Percentiles rank a stretch among this genome's conserved stretches.
These are phyloP conservation scores for Nannizziopsis arthrosporioides DNA, from an alignment of 2,329 filamentous ascomycete genomes.

Conservation along the genomic window DNA sequence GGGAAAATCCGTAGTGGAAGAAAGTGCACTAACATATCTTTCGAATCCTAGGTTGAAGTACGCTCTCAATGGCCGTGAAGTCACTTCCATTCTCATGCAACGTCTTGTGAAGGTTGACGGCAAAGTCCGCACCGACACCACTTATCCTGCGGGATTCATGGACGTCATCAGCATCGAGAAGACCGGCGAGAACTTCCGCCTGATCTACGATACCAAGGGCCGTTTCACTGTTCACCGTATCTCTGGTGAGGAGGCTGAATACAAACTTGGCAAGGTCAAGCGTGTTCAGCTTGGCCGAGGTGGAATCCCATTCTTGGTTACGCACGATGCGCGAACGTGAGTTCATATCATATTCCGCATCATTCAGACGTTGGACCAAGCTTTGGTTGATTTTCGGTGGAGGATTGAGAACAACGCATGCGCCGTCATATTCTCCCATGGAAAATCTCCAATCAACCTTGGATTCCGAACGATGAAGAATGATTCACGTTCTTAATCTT, in stretches of 20 bases:
- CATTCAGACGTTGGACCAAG: constrained; percentile 99
- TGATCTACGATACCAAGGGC: constrained; percentile 99
- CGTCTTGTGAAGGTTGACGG: constrained; percentile 98
- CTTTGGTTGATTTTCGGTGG: constrained; percentile 58
- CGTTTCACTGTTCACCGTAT: constrained; percentile 99
- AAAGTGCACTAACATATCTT: constrained; percentile 1
- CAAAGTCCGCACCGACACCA: constrained; percentile 98
- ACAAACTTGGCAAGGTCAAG: constrained; percentile 99
- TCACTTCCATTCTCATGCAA: constrained; percentile 97
- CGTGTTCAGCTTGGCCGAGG: constrained; percentile 97
- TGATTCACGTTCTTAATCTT: constrained; percentile 2
- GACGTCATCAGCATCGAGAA: constrained; percentile 99
- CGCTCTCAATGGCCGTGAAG: constrained; percentile 96
- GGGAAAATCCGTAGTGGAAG: not conserved
- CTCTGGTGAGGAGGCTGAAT: constrained; percentile 95
- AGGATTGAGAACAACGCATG: constrained; percentile 2
- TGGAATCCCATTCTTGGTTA: constrained; percentile 99
- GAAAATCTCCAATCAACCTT: constrained; percentile 18
- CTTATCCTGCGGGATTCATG: constrained; percentile 98
- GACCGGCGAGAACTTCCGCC: constrained; percentile 99
- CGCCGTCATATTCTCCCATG: constrained; percentile 17
- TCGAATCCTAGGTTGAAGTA: constrained; percentile 82
- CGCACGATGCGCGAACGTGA: constrained; percentile 99
- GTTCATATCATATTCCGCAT: constrained; percentile 65
- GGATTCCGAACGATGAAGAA: constrained; percentile 6